Evolutionary conservation across 352 stramenopile species (phyloP), one percentile per base, ranked within the genome.

Genomic region (Phytophthora syringae): DNA sequence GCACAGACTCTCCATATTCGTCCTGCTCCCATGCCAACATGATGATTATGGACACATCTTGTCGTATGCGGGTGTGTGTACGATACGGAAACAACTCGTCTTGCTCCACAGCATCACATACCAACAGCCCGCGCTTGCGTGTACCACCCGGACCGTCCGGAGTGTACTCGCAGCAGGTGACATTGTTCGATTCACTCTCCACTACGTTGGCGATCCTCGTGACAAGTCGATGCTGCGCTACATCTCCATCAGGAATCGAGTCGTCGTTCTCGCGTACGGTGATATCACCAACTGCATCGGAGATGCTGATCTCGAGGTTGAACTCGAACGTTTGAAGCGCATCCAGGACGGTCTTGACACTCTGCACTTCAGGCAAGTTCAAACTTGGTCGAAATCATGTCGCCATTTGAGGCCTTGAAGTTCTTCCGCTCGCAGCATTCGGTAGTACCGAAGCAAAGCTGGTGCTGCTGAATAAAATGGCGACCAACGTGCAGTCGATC

Each of bases 221-320:
- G 15, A 77, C 67, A 43, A 82, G 49, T 4, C 60, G 59, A 54
- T 79, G 66, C 43, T 82, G 74, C 4, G 55, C 32, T 24, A 77
- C 56, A 1, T 43, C 50, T 21, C 56, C 61, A 39, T 58, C 43
- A 18, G 40, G 50, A 21, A 16, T 39, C 9, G 40, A 58, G 34
- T 82, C 67, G 60, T 80, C 70, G 32, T 84, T 77, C 40, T 84
- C 72, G 20, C 72, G 76, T 24, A 81, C 66, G 1, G 73, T 82
- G 28, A 80, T 69, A 30, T 76, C 57, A 20, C 72, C 76, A 12
- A 70, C 27, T 2, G 55, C 53, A 22, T 84, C 72, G 4, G 72
- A 79, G 27, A 80, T 63, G 45, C 51, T 76, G 60, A 79, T 76
- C 55, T 84, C 72, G 30, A 81, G 58, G 52, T 77, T 83, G 45